Evolutionary conservation across 2,329 filamentous ascomycete genomes (phyloP), one percentile per base, ranked within the genome.

Genomic region (Intubia oerlemansii): DNA sequence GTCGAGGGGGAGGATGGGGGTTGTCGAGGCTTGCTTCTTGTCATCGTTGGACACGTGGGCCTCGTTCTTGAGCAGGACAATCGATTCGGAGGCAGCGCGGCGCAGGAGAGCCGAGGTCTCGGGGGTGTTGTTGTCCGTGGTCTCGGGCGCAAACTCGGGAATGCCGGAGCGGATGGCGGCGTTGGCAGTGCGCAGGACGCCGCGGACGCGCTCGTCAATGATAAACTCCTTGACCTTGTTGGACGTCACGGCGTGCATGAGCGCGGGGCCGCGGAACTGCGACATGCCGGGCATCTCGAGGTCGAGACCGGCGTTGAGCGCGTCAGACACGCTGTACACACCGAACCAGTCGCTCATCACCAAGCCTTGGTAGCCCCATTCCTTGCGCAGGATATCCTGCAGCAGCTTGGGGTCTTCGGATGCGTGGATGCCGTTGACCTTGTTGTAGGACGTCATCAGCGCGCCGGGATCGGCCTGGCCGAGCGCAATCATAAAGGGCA

Each of bases 21-120:
- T 8, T n/a, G n/a, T n/a, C n/a, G n/a, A n/a, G n/a, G n/a, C n/a
- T n/a, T n/a, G n/a, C n/a, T n/a, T n/a, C n/a, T n/a, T n/a, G n/a
- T n/a, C n/a, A n/a, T n/a, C n/a, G 8, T 21, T 21, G 19, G 19
- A 21, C 8, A 21, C 19, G 17, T 48, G 45, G 17, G 52, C 52
- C 22, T 66, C 54, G 36, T 73, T 73, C 46, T 71, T 39, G 5
- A 40, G 31, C 1, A 40, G 30, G 6, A 40, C 38, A 2, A 39
- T 13, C 4, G 34, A 34, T 8, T 36, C 37, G 7, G 36, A 31
- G 2, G 36, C 34, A 1, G 36, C 19, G 6, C 29, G 30, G 4
- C 36, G 34, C 28, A 38, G 25, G 13, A 32, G 33, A 3, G 32
- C 29, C 4, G 29, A 10, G 10, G 33, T 34, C 17, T 35, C 35